Evolutionary conservation across 148 eudicot genomes (phyloP), one percentile per base, ranked within the genome.

Genomic region (Amaranthus cruentus): DNA sequence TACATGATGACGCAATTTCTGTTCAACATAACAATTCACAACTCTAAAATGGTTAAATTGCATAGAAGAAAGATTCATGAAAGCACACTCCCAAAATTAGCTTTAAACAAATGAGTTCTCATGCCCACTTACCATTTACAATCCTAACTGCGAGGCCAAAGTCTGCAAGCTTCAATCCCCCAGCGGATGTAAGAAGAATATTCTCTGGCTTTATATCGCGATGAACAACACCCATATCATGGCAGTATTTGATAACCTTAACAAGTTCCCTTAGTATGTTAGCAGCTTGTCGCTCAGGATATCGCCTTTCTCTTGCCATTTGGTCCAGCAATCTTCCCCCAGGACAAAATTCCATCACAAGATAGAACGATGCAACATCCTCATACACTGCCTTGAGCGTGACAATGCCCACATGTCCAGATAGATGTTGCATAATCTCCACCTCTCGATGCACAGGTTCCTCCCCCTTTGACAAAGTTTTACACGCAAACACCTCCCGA

Each of bases 141-240:
- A 84, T 81, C 73, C 87, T 79, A 62, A 82, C 84, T 42, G 91
- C 95, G 53, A 90, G 76, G 55, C 95, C 95, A 74, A 90, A 90
- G 70, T 90, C 95, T 5, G 95, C 95, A 75, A 90, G 91, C 82
- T 88, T 90, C 72, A 88, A 80, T 65, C 74, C 68, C 61, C 91
- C 91, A 60, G 90, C 81, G 15, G 85, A 56, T 4, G 91, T 83
- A 64, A 88, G 85, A 63, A 90, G 91, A 63, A 90, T 79, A 69
- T 90, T 90, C 63, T 90, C 91, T 42, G 95, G 95, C 85, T 90
- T 90, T 57, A 90, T 79, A 51, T 90, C 95, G 60, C 95, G 80
- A 66, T 90, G 95, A 77, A 90, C 90, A 50, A 90, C 91, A 72
- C 91, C 95, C 90, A 86, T 90, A 51, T 88, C 95, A 80, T 90